Evolutionary conservation across 805 yeast genomes (phyloP).

Genomic region (Candida broadrunensis): DNA sequence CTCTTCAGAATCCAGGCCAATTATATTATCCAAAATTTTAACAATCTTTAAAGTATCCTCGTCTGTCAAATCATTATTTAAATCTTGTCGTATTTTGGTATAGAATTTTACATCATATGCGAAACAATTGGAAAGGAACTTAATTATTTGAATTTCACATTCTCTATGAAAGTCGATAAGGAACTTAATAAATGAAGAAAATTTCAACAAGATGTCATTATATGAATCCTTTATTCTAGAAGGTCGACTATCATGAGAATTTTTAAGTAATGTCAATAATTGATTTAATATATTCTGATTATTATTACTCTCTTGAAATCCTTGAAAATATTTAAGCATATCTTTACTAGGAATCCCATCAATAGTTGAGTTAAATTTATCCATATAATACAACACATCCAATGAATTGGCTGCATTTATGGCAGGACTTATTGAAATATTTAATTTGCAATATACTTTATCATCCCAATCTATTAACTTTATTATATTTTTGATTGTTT

Average conservation of each 20-base stretch:
- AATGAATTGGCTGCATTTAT: constrained; percentile 5
- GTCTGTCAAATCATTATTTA: constrained; percentile 12
- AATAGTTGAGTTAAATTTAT: background rate
- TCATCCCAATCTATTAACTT: constrained; percentile 14
- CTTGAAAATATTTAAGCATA: background rate
- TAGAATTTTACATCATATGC: constrained; percentile 14
- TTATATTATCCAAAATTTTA: constrained; percentile 15
- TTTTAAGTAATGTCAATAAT: background rate
- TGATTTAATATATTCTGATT: background rate
- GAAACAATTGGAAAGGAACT: constrained; percentile 14
- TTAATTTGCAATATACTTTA: constrained; percentile 9
- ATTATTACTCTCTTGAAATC: background rate
- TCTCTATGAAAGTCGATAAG: background rate
- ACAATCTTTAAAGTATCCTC: constrained; percentile 21
- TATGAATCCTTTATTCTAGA: background rate
- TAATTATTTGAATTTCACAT: background rate
- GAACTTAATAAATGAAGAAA: background rate
- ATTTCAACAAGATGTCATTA: background rate
- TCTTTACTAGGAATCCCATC: background rate
- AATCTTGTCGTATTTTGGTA: constrained; percentile 12
- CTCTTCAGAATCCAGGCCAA: constrained; percentile 1
- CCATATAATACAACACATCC: constrained; percentile 7
- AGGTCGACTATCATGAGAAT: background rate
- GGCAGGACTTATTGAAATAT: constrained; percentile 4
- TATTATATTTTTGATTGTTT: constrained; percentile 11